Evolutionary conservation across 257 asterid species (phyloP).

Genomic region (Scutellaria minor): DNA sequence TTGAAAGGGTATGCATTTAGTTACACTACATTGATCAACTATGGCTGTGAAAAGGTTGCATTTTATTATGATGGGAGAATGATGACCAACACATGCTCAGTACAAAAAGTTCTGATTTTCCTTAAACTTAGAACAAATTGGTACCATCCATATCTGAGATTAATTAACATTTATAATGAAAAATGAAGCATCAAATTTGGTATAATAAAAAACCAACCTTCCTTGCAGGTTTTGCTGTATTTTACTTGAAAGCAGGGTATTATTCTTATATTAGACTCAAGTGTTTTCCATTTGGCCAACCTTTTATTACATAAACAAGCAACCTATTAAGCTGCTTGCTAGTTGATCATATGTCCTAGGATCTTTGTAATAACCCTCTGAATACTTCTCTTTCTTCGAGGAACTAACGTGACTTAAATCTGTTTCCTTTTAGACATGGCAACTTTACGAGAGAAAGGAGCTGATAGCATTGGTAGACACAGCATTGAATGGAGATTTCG

Average conservation of each 20-base stretch:
- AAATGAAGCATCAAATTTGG: too few relatives aligned
- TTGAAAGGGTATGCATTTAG: conserved; percentile 76
- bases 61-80: conserved; percentile 10
- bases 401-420: background rate
- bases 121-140: background rate
- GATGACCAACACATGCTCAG: background rate
- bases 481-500: conserved; percentile 68
- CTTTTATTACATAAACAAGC: too few relatives aligned
- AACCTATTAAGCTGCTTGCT: too few relatives aligned
- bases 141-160: background rate
- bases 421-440: conserved; percentile 69
- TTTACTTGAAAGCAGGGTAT: too few relatives aligned
- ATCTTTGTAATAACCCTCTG: background rate
- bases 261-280: too few relatives aligned
- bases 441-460: conserved; percentile 67
- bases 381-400: background rate
- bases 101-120: background rate
- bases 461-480: conserved; percentile 74
- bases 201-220: too few relatives aligned
- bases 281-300: too few relatives aligned
- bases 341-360: background rate
- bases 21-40: conserved; percentile 9
- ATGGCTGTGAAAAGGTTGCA: background rate
- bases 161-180: background rate
- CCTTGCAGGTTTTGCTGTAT: too few relatives aligned